Base-by-base conservation (phyloP, 2,329 filamentous ascomycete genomes). In the Colletotrichum sp. region DNA sequence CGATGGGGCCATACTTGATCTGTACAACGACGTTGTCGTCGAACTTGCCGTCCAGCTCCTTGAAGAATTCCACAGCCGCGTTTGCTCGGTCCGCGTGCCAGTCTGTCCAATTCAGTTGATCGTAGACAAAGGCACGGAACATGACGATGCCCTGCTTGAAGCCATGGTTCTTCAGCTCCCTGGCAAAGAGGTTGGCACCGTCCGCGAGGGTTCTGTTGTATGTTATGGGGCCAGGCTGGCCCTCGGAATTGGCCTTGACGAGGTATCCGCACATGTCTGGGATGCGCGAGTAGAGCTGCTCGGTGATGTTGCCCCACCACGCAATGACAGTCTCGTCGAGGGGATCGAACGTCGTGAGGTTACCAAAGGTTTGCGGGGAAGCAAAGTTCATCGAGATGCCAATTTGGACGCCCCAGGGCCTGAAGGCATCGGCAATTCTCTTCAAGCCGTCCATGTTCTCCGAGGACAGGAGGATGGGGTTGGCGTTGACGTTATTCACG, bases 1-100 rank as follows among this genome's bases (percentile, higher is more conserved):
- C 93, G 75, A 95, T 95, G 0, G 93, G 93, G 0, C 93, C 93
- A 77, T 93, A 94, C 82, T 95, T 95, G 83, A 95, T 92, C 81
- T 95, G 93, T 4, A 95, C 88, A 0, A 95, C 88, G 0, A 95
- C 93, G 63, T 95, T 95, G 62, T 93, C 91, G 26, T 93, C 91
- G 72, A 95, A 95, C 75, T 92, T 82, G 7, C 88, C 90, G 79
- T 95, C 93, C 0, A 95, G 87, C 1, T 87, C 86, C 18, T 90
- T 85, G 82, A 95, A 95, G 82, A 90, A 94, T 1, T 95, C 87
- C 0, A 94, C 92, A 0, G 92, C 92, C 0, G 92, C 93, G 71
- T 94, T 94, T 2, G 93, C 93, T 3, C 93, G 90, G 81, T 95
- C 93, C 2, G 89, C 89, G 67, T 89, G 91, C 92, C 92, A 94